Percentiles rank a stretch among this genome's conserved stretches.
Conservation (phyloP, 352 stramenopile species). For the Heterotrichella gracilis region DNA sequence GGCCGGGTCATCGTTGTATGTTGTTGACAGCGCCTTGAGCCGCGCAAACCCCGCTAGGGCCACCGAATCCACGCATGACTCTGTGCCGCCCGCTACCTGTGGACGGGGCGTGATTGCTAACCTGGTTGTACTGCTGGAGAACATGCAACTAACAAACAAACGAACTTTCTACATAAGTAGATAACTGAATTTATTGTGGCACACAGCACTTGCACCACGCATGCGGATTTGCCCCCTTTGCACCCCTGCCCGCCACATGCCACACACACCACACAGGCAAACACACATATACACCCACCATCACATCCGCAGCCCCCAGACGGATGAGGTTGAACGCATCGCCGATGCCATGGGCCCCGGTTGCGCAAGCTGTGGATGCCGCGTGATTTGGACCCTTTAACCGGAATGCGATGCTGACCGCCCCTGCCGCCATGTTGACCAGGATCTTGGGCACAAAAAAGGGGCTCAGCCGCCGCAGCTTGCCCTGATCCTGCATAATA, state of each 20-base stretch:
- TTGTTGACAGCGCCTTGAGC: conserved; percentile 60
- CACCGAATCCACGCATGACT: conserved; percentile 62
- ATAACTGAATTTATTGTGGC: not conserved
- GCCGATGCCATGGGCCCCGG: conserved; percentile 68
- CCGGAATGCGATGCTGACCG: conserved; percentile 50
- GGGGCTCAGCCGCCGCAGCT: conserved; percentile 45
- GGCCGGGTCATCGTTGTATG: conserved; percentile 59
- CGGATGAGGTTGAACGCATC: conserved; percentile 49
- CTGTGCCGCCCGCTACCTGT: conserved; percentile 65
- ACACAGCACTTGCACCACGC: too few relatives aligned
- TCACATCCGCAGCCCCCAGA: conserved; percentile 49
- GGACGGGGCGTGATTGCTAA: too few relatives aligned
- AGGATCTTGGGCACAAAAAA: conserved; percentile 66
- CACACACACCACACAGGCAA: too few relatives aligned
- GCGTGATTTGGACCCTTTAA: conserved; percentile 78
- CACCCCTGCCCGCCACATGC: too few relatives aligned
- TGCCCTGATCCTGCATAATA: too few relatives aligned
- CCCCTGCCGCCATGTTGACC: conserved; percentile 53
- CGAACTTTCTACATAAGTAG: not conserved
- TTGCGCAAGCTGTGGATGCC: conserved; percentile 72
- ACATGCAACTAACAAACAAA: not conserved
- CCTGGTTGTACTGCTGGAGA: not conserved
- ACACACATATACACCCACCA: too few relatives aligned
- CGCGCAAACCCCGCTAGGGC: conserved; percentile 62
- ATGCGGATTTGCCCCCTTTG: too few relatives aligned